Conservation (phyloP, 2,329 filamentous ascomycete species). For the Cladophialophora psammophila region DNA sequence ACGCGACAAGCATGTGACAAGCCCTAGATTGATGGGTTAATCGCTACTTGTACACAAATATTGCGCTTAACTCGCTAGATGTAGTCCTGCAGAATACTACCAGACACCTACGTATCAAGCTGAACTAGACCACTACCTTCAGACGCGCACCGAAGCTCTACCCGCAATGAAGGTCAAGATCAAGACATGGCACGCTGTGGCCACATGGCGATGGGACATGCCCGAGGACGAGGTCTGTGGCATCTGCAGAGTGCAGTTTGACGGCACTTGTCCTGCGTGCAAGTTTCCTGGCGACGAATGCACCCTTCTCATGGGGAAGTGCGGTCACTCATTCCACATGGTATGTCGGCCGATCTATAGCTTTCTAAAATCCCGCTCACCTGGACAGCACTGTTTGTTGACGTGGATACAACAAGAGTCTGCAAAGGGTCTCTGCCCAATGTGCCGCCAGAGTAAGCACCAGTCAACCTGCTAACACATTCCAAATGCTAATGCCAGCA, state of each 20-base stretch:
- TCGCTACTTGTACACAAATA: slow-evolving; percentile 10
- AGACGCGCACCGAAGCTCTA: neutral
- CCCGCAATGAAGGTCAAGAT: slow-evolving; percentile 93
- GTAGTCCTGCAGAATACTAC: neutral
- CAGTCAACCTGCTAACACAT: neutral
- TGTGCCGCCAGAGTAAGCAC: slow-evolving; percentile 82
- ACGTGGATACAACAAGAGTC: slow-evolving; percentile 97
- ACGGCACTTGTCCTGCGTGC: slow-evolving; percentile 96
- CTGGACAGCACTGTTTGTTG: slow-evolving; percentile 82
- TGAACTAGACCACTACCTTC: neutral
- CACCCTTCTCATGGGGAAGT: slow-evolving; percentile 89
- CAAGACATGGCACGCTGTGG: slow-evolving; percentile 90
- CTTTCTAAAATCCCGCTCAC: slow-evolving; percentile 2
- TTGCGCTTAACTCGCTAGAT: neutral
- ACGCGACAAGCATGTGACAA: slow-evolving; percentile 10
- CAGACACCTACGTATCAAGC: neutral
- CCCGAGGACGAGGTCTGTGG: slow-evolving; percentile 97
- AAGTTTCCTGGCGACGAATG: slow-evolving; percentile 98
- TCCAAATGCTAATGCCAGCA: slow-evolving; percentile 41
- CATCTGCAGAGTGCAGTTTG: slow-evolving; percentile 97
- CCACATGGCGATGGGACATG: slow-evolving; percentile 97
- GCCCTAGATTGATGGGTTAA: neutral
- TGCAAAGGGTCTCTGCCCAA: slow-evolving; percentile 91
- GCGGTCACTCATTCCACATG: slow-evolving; percentile 98
- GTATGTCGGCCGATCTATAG: slow-evolving; percentile 56